Base-by-base conservation (phyloP, 495 filamentous ascomycete species). In the Jackrogersella multiformis region DNA sequence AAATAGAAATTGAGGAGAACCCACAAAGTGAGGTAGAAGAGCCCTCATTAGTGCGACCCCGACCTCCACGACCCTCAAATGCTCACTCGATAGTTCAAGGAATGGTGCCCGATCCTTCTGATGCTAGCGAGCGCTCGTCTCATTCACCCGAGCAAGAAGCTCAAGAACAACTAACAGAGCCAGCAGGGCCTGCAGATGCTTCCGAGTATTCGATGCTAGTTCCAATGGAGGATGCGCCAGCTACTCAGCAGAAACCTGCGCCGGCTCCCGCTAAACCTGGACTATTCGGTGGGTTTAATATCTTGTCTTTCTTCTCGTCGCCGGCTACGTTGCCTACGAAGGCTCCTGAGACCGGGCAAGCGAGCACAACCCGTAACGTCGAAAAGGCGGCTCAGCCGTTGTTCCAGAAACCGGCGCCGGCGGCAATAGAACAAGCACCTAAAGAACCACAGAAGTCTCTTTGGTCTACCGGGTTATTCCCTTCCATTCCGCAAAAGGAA, bases 231-330 rank as follows among this genome's bases (percentile, higher is more conserved):
- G 52, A 67, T 16, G 49, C 61, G 8, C 42, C 52, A 21, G 20
- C 56, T 9, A 64, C 69, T 13, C 44, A 73, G 48, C 73, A 78
- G 59, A 74, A 74, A 28, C 42, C 60, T 32, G 42, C 61, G 0
- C 44, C 69, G 0, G 44, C 55, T 26, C 44, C 69, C 0, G 44
- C 55, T 26, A 73, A 71, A 15, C 66, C 73, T 36, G 41, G 68
- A 12, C 55, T 75, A 18, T 67, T 75, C 28, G 64, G 70, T 21
- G 52, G 41, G 39, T 70, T 77, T 5, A 75, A 82, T 21, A 68
- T 84, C 12, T 56, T 78, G 28, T 71, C 73, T 5, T 84, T 84
- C 68, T 84, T 84, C 55, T 84, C 81, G 6, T 81, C 81, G 10
- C 80, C 80, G 5, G 80, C 78, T 5, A 35, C 69, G 5, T 63